Evolutionary conservation across 305 asterid species (phyloP), one percentile per base, ranked within the genome.

Genomic region (Fraxinus latifolia): DNA sequence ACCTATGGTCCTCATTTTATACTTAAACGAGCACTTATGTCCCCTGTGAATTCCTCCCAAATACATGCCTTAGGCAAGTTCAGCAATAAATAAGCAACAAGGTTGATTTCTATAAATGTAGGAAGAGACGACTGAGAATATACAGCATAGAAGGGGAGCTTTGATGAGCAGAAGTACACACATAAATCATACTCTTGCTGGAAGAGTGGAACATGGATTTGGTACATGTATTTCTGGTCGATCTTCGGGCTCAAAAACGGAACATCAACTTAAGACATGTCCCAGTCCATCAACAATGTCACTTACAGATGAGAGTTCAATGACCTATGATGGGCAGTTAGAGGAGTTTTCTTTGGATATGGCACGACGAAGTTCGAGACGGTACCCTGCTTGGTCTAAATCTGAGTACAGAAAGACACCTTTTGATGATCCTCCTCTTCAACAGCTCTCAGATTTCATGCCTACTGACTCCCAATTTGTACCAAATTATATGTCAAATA

Each of bases 401-500:
- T 72, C 84, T 50, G 84, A 83, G 88, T 78, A 83, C 42, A 79
- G 47, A 62, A 78, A 78, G 32, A 17, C 80, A 79, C 88, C 87
- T 50, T 67, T 80, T 60, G 62, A 76, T n/a, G 12, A 15, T 42
- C 81, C 82, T 60, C 81, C 82, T 55, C 82, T 50, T n/a, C 29
- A 85, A 82, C 86, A 79, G 65, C 70, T 72, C 82, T 82, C 82
- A 14, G 84, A 87, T 65, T 19, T 65, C 72, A 42, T 53, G n/a
- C 68, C 80, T 44, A 80, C 88, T n/a, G 58, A 82, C 83, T 82
- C 88, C 76, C 67, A 82, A 19, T 53, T 83, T 34, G 72, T 58
- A 77, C 92, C 90, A 79, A 91, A 87, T 76, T 92, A 93, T 83
- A 91, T 93, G 97, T 86, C 87, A 84, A 86, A 88, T 25, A 92